A percentile compares a stretch with the other conserved stretches of the same genome.
These are phyloP conservation scores for Kluyveromyces nonfermentans DNA, from an alignment of 805 yeast species.

Conservation along the genomic window DNA sequence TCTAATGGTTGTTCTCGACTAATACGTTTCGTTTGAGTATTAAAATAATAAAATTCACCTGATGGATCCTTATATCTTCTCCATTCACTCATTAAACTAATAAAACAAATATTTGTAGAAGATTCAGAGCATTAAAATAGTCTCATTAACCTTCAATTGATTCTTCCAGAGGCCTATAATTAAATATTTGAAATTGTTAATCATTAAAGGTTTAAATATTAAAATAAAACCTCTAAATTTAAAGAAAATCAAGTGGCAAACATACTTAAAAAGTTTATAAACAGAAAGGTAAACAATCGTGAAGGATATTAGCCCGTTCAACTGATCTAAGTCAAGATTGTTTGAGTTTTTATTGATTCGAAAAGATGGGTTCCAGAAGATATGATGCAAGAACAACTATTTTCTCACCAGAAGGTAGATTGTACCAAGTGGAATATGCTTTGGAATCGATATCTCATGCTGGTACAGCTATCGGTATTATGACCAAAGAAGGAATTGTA, in stretches of 20 bases:
- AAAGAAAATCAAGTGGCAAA: constrained; percentile 2
- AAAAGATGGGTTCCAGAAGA: constrained; percentile 73
- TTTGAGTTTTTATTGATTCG: neutral
- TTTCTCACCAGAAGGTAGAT: constrained; percentile 97
- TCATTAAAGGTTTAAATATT: neutral
- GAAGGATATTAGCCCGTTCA: neutral
- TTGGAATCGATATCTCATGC: constrained; percentile 96
- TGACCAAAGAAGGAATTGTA: constrained; percentile 81
- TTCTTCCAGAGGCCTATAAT: too few relatives aligned
- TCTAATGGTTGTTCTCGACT: constrained; percentile 31
- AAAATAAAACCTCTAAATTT: neutral
- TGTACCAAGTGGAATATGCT: constrained; percentile 95
- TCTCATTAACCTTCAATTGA: neutral
- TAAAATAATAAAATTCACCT: constrained; percentile 32
- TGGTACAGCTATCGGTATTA: constrained; percentile 93
- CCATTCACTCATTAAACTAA: constrained; percentile 21
- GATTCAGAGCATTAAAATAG: too few relatives aligned
- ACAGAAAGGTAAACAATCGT: neutral
- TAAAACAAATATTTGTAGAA: too few relatives aligned
- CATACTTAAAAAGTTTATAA: neutral
- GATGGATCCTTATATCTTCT: constrained; percentile 32
- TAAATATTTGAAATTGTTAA: too few relatives aligned
- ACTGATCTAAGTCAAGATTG: neutral
- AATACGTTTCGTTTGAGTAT: constrained; percentile 29
- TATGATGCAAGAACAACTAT: constrained; percentile 98